Evolutionary conservation across 78 protist species (phyloP), one percentile per base, ranked within the genome.

Genomic region (Dictyostelium citrinum): DNA sequence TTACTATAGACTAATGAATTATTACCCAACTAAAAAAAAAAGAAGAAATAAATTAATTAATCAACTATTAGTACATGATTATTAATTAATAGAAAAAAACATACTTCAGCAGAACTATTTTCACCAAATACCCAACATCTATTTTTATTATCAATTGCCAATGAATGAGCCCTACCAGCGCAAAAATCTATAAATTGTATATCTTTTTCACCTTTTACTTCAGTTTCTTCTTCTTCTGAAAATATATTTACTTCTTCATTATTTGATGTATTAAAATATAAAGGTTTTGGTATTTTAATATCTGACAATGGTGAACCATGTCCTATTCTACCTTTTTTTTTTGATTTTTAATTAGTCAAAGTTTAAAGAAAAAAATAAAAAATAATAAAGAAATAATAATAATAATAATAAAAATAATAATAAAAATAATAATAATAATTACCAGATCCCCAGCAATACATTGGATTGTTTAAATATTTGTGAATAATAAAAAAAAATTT

Each of bases 121-220:
- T 74, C 81, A n/a, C 81, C 81, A 74, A 74, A 74, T 74, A n/a
- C 58, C 81, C 81, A 74, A 22, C 41, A 43, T 39, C 31, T 39
- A 39, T 37, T 37, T 20, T 39, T 33, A 33, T 10, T 39, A 41
- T 74, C 81, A 16, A 74, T 46, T n/a, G 81, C 81, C 9, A 74
- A 22, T n/a, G 81, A 74, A 39, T 39, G 46, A n/a, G 45, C n/a
- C 41, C 55, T 74, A 5, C 81, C 81, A 2, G 81, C 46, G 9
- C 45, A 39, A 8, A 74, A 39, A 74, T 74, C 81, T 10, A 74
- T 39, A 74, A 74, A 74, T 5, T 74, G 60, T 10, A 74, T 33
- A 41, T 74, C 81, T 20, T 31, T 33, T 33, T 70, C 45, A 70
- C 77, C 37, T 14, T 68, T 68, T 24, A 12, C 22, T 2, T 31